Evolutionary conservation across 2,329 filamentous ascomycete species (phyloP).

Genomic region (Rutstroemia sp.): DNA sequence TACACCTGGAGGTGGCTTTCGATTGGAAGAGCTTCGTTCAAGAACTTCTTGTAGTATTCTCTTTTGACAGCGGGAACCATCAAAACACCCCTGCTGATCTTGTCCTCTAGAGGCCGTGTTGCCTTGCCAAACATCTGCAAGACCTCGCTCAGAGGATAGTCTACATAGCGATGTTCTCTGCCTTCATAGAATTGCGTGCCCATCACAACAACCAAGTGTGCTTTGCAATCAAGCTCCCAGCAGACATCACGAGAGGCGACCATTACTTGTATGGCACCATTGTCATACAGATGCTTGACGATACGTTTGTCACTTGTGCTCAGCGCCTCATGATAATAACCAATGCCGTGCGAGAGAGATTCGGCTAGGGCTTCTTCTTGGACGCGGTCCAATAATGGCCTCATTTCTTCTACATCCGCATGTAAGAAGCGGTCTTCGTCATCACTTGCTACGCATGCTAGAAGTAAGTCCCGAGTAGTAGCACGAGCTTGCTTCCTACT

Average conservation of each 20-base stretch:
- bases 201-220: slow-evolving; percentile 93
- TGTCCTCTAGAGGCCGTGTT: slow-evolving; percentile 69
- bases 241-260: slow-evolving; percentile 81
- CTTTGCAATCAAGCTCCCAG: slow-evolving; percentile 85
- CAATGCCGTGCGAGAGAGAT: slow-evolving; percentile 86
- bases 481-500: slow-evolving; percentile 86
- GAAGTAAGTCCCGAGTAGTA: slow-evolving; percentile 79
- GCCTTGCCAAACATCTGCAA: slow-evolving; percentile 98
- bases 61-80: slow-evolving; percentile 94
- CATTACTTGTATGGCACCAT: slow-evolving; percentile 65
- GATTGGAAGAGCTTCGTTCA: slow-evolving; percentile 90
- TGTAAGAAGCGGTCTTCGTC: slow-evolving; percentile 93
- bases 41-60: slow-evolving; percentile 98
- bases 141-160: slow-evolving; percentile 90
- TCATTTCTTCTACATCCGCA: slow-evolving; percentile 72
- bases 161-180: slow-evolving; percentile 91
- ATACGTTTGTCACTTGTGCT: slow-evolving; percentile 86
- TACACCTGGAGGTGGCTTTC: slow-evolving; percentile 91
- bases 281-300: slow-evolving; percentile 79
- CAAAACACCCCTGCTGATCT: slow-evolving; percentile 79
- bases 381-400: slow-evolving; percentile 72
- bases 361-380: slow-evolving; percentile 83
- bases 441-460: slow-evolving; percentile 81
- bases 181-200: slow-evolving; percentile 97
- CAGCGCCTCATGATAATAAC: slow-evolving; percentile 94